Evolutionary conservation across 441 rosid species (phyloP).

Genomic region (Pelargonium citronellum): DNA sequence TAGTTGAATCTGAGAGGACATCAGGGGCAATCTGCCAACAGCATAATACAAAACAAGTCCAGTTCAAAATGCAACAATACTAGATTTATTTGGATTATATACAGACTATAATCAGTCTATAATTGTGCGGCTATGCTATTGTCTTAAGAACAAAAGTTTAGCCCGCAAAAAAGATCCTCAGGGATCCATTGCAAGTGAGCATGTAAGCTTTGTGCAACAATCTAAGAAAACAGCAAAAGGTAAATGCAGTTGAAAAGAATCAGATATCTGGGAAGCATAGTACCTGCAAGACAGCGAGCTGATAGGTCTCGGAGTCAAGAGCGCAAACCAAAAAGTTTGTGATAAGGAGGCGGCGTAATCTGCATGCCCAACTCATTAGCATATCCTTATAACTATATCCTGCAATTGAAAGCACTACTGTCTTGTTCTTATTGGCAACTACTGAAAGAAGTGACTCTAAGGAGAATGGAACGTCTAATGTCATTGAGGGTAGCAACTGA

Average conservation of each 20-base stretch:
- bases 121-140: background rate
- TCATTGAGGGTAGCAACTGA: slow-evolving; percentile 26
- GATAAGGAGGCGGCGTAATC: slow-evolving; percentile 55
- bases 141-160: background rate
- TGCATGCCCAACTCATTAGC: slow-evolving; percentile 96
- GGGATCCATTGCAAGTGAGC: background rate
- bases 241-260: slow-evolving; percentile 4
- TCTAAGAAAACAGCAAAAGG: background rate
- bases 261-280: slow-evolving; percentile 7
- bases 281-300: slow-evolving; percentile 74
- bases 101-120: no score
- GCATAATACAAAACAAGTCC: background rate
- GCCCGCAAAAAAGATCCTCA: background rate
- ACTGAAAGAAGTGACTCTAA: slow-evolving; percentile 61
- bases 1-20: slow-evolving; percentile 3
- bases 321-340: slow-evolving; percentile 78
- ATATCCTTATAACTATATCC: slow-evolving; percentile 92
- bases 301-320: slow-evolving; percentile 76
- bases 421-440: slow-evolving; percentile 59
- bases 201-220: background rate
- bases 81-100: no score
- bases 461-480: slow-evolving; percentile 49
- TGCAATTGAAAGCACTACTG: slow-evolving; percentile 72
- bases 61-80: no score
- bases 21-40: slow-evolving; percentile 11